These are phyloP conservation scores for Salvia hispanica DNA, from an alignment of 257 asterid genomes.

Conservation along the genomic window DNA sequence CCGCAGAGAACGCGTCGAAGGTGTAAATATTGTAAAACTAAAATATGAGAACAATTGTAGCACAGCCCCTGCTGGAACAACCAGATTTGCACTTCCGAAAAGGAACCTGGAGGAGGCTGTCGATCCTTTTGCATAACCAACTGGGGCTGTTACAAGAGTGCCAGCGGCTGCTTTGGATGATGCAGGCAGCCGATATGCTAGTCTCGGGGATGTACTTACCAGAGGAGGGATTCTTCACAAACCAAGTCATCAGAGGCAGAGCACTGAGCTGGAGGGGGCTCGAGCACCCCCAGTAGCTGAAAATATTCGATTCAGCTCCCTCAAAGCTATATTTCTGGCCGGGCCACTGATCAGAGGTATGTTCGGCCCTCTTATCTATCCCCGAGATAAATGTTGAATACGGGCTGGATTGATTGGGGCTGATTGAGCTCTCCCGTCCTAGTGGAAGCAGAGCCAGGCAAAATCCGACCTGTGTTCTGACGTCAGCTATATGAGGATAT, in stretches of 20 bases:
- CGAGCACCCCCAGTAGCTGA: no score
- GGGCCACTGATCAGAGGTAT: slow-evolving; percentile 18
- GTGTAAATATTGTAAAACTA: slow-evolving; percentile 43
- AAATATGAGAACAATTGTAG: slow-evolving; percentile 52
- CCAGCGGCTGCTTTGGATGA: slow-evolving; percentile 38
- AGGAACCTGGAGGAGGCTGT: slow-evolving; percentile 39
- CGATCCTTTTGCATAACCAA: slow-evolving; percentile 45
- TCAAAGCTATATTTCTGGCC: no score
- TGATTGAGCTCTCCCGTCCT: slow-evolving; percentile 22
- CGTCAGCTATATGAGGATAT: no score
- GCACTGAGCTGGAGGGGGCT: no score
- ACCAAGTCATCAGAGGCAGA: slow-evolving; percentile 13
- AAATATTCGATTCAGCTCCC: no score
- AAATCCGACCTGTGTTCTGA: background rate
- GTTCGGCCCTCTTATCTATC: slow-evolving; percentile 28
- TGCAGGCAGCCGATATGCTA: slow-evolving; percentile 31
- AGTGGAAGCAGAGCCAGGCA: background rate
- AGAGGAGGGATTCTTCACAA: slow-evolving; percentile 32
- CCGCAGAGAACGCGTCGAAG: slow-evolving; percentile 60
- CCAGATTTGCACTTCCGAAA: slow-evolving; percentile 28
- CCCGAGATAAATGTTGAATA: slow-evolving; percentile 19
- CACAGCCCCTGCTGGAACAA: slow-evolving; percentile 34
- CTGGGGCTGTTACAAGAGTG: slow-evolving; percentile 34
- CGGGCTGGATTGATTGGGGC: slow-evolving; percentile 26
- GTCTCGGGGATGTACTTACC: slow-evolving; percentile 32